Evolutionary conservation across 345 rosid species (phyloP), one percentile per base, ranked within the genome.

Genomic region (Populus ilicifolia): DNA sequence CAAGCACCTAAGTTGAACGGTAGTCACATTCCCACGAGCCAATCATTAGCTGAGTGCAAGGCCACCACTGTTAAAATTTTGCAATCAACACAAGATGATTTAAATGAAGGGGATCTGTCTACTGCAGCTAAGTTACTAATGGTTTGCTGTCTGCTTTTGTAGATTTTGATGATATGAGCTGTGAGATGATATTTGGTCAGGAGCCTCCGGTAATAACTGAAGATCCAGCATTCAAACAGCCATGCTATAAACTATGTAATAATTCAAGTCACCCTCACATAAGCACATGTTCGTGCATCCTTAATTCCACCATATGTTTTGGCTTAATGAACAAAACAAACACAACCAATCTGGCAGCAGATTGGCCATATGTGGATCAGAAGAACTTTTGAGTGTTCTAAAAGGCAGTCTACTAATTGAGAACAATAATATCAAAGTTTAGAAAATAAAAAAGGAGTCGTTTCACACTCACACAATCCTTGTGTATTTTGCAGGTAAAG

Each of bases 111-210:
- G 63, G 11, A 56, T 56, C 13, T n/a, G 14, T 56, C 29, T n/a
- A n/a, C 63, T 56, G 27, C 27, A 56, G 63, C 14, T 56, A 56
- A 9, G 63, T 21, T 56, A 23, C 63, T 56, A n/a, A n/a, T 10
- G 29, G 63, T n/a, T 23, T n/a, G 5, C 29, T 56, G 12, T n/a
- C 14, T 56, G 63, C n/a, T 21, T 80, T 63, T 85, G 82, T 88
- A 96, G 98, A 96, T 88, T 96, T 96, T 87, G 90, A 93, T 62
- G 96, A 93, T 79, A 92, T 91, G 91, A 96, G 98, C 69, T 96
- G 99, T 30, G 87, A 93, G 85, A 93, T 93, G 94, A 86, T 96
- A 81, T 93, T 90, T 75, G 99, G 99, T 61, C 89, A 87, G 81
- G 94, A 93, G 6, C 98, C 98, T 70, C 94, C 94, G 38, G 77